These are phyloP conservation scores for Schwanniomyces pseudopolymorphus DNA, from an alignment of 805 yeast species.

Conservation along the genomic window DNA sequence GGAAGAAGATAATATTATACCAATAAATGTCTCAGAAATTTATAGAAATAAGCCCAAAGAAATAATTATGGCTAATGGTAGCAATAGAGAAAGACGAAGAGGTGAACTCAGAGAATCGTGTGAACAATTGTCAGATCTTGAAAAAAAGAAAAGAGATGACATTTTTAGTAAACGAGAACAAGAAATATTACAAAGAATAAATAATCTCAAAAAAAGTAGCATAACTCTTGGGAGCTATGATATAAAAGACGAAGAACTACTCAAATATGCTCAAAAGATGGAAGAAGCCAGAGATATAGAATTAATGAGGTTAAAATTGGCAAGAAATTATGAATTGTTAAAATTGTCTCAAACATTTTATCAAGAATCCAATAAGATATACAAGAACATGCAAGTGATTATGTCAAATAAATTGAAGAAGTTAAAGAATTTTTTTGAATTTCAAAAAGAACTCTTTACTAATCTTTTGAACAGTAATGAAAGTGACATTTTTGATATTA, in stretches of 20 bases:
- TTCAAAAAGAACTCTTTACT: conserved; percentile 29
- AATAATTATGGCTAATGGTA: conserved; percentile 11
- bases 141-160: conserved; percentile 13
- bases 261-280: conserved; percentile 13
- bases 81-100: conserved; percentile 22
- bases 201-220: conserved; percentile 23
- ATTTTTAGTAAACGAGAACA: conserved; percentile 21
- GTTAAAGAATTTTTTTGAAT: conserved; percentile 38
- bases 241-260: conserved; percentile 29
- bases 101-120: conserved; percentile 14
- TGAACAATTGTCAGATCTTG: conserved; percentile 17
- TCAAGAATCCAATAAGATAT: conserved; percentile 35
- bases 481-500: conserved; percentile 20
- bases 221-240: conserved; percentile 20
- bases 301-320: conserved; percentile 30
- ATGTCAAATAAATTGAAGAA: conserved; percentile 37
- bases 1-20: neutral
- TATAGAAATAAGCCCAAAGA: conserved; percentile 9
- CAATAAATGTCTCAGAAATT: conserved; percentile 1
- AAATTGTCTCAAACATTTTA: conserved; percentile 32
- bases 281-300: conserved; percentile 30
- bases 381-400: conserved; percentile 27
- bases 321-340: conserved; percentile 31
- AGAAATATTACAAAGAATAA: conserved; percentile 24
- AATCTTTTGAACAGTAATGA: conserved; percentile 14